A percentile compares a stretch with the other conserved stretches of the same genome.
Conservation (phyloP, 2,329 filamentous ascomycete genomes). For the Pyricularia pennisetigena region DNA sequence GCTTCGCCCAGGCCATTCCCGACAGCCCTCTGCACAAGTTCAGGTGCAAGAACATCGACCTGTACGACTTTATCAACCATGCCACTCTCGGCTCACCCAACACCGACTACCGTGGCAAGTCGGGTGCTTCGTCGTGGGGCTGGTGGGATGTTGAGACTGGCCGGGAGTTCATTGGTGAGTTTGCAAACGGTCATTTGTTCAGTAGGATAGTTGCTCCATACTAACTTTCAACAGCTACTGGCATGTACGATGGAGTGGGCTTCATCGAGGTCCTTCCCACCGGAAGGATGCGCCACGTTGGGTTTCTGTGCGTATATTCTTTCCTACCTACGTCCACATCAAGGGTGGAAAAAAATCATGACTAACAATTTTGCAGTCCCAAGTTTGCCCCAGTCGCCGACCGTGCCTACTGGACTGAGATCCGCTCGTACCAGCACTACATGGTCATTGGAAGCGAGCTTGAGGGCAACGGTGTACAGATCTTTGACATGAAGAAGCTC, state of each 20-base stretch:
- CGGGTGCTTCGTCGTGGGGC: slow-evolving; percentile 17
- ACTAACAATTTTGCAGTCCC: slow-evolving; percentile 23
- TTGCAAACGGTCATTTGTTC: slow-evolving; percentile 19
- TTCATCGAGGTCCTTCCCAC: slow-evolving; percentile 4
- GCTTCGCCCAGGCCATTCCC: slow-evolving; percentile 1
- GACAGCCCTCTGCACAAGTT: slow-evolving; percentile 2
- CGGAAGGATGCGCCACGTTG: slow-evolving; percentile 2
- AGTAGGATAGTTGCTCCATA: not conserved
- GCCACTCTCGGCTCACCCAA: slow-evolving; percentile 5
- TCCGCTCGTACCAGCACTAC: slow-evolving; percentile 28
- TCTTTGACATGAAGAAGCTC: slow-evolving; percentile 53
- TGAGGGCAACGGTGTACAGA: slow-evolving; percentile 44
- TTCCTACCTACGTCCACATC: not conserved
- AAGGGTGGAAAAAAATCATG: too few relatives aligned
- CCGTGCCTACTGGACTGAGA: slow-evolving; percentile 36
- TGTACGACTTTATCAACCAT: slow-evolving; percentile 7
- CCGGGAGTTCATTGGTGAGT: slow-evolving; percentile 44
- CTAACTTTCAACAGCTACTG: not conserved
- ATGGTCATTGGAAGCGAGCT: slow-evolving; percentile 30
- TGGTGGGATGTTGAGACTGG: slow-evolving; percentile 39
- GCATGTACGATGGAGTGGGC: slow-evolving; percentile 3
- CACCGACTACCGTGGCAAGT: not conserved
- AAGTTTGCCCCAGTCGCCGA: slow-evolving; percentile 16
- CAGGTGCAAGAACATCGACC: slow-evolving; percentile 7
- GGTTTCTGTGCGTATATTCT: slow-evolving; percentile 1